Evolutionary conservation across 2,329 filamentous ascomycete species (phyloP), one percentile per base, ranked within the genome.

Genomic region (Sclerotinia minor): DNA sequence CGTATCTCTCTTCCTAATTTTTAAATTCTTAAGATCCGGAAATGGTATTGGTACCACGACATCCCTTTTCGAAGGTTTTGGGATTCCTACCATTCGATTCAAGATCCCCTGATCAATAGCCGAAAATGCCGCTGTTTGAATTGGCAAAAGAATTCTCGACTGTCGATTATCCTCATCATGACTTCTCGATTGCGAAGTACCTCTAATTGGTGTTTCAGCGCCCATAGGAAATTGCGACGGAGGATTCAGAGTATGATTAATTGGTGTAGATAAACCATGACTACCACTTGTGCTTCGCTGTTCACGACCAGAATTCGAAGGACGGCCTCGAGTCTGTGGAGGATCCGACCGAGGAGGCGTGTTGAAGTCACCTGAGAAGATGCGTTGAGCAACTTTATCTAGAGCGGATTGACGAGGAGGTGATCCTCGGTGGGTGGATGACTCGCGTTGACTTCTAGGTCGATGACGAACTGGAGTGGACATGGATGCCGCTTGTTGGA

Each of bases 101-200:
- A 89, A 79, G 58, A 89, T 88, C 59, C 83, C 84, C 74, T 89
- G 86, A 68, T 89, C 87, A 29, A 88, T 81, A 1, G 85, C 86
- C n/a, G 85, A 83, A 76, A 88, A 89, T 0, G 85, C 85, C 11
- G 85, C 84, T 52, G 81, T 80, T 73, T 89, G 86, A 70, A 82
- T 84, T 24, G 72, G 72, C 26, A 71, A 71, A 13, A 75, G 68
- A n/a, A 67, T 70, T 21, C 66, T 64, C 32, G n/a, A 21, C 17
- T 41, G 21, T 21, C 52, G 24, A 26, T 5, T n/a, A 13, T 53
- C 35, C 9, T 54, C 60, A 35, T 61, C 58, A 15, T 35, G 58
- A 50, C 21, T 61, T 3, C 72, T 61, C 29, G 65, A 47, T n/a
- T 72, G 67, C 7, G 75, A 76, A 49, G 70, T 74, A 1, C 68